Conservation (phyloP, 495 filamentous ascomycete genomes). For the Copromyces sp. region DNA sequence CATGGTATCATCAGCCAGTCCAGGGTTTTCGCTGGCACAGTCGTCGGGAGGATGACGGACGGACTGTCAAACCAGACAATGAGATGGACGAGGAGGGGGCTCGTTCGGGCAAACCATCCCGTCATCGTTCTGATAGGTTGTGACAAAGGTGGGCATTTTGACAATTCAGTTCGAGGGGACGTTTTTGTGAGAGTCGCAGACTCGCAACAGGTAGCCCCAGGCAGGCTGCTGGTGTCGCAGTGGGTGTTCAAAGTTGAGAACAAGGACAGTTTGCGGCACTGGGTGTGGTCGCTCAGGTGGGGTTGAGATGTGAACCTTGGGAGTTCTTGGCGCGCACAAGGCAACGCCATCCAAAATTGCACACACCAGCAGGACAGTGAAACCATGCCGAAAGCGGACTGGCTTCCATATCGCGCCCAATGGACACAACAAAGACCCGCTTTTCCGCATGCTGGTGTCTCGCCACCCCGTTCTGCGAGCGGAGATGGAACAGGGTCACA, state of each 20-base stretch:
- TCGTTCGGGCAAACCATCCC: not conserved
- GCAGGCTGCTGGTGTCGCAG: not conserved
- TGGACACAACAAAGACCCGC: slow-evolving; percentile 9
- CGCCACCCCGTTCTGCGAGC: slow-evolving; percentile 21
- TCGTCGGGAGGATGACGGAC: not conserved
- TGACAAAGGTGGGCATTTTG: not conserved
- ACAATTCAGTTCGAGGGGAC: not conserved
- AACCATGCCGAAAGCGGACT: slow-evolving; percentile 10
- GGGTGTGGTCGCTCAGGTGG: slow-evolving; percentile 11
- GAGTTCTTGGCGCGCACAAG: slow-evolving; percentile 6
- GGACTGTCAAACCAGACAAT: not conserved
- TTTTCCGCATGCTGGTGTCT: slow-evolving; percentile 15
- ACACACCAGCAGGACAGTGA: slow-evolving; percentile 18
- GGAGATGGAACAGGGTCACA: slow-evolving; percentile 2
- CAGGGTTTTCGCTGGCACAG: not conserved
- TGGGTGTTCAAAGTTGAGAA: not conserved
- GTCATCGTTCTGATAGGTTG: not conserved
- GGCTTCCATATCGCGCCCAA: slow-evolving; percentile 15
- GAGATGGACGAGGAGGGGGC: not conserved
- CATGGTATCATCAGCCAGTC: not conserved
- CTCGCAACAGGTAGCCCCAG: too few species aligned
- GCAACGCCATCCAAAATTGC: slow-evolving; percentile 28
- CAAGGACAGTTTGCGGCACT: slow-evolving; percentile 21
- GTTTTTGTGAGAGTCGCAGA: not conserved
- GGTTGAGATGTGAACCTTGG: not conserved